Evolutionary conservation across 1,139 yeast genomes (phyloP).

Genomic region (Debaryomyces fabryi): DNA sequence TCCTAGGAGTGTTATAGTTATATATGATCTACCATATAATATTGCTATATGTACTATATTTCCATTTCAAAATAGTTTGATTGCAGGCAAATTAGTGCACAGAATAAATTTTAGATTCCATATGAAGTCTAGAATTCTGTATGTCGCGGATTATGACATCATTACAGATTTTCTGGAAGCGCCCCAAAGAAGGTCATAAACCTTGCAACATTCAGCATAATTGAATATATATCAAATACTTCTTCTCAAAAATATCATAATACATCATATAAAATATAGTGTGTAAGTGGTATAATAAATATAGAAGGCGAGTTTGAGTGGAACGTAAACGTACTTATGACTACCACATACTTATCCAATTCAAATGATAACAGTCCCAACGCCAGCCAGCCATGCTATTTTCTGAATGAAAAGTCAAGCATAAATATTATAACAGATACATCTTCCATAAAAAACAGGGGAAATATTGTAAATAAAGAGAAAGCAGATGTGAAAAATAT

Average conservation of each 20-base stretch:
- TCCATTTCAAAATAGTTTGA: background rate
- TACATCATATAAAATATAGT: background rate
- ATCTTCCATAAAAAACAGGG: background rate
- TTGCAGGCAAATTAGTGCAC: background rate
- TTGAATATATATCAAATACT: background rate
- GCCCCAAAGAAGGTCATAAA: slow-evolving; percentile 1
- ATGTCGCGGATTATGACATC: background rate
- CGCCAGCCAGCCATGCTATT: slow-evolving; percentile 2
- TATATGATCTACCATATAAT: background rate
- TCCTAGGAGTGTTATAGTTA: background rate
- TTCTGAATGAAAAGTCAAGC: slow-evolving; percentile 2
- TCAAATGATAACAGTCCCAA: slow-evolving; percentile 7
- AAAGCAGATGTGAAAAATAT: background rate
- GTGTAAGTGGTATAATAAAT: background rate
- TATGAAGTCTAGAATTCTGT: background rate
- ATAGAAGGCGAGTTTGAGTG: background rate
- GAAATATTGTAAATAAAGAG: background rate
- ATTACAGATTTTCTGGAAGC: slow-evolving; percentile 1
- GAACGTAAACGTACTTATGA: background rate
- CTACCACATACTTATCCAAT: slow-evolving; percentile 4
- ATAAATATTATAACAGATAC: background rate
- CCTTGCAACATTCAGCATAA: background rate
- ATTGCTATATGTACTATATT: background rate
- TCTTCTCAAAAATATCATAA: background rate
- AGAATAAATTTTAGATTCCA: background rate